phyloP scores from a whole-genome alignment of 2,329 filamentous ascomycete genomes.

The Elsinoe necatrix region DNA sequence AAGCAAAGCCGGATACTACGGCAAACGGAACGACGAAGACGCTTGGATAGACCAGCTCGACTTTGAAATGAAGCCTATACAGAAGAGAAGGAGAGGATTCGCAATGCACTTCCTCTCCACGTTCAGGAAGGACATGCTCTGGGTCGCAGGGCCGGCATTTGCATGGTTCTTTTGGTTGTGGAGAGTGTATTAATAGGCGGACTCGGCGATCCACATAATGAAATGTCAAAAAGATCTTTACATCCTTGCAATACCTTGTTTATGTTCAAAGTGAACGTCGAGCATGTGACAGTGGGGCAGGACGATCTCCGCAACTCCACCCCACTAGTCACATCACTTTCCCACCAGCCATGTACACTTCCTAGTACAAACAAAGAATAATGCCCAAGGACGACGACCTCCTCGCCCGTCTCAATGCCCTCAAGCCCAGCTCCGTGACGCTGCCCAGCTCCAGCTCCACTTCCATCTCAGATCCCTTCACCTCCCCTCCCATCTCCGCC shows the following conservation, averaged over 20 bases:
- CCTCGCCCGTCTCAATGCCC: slow-evolving; percentile 41
- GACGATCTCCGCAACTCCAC: background rate
- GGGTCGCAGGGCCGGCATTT: slow-evolving; percentile 22
- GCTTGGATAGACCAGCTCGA: slow-evolving; percentile 25
- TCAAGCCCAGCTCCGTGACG: slow-evolving; percentile 37
- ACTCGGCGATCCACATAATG: background rate
- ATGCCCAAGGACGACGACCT: slow-evolving; percentile 31
- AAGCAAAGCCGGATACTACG: slow-evolving; percentile 37
- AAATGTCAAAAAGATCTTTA: background rate
- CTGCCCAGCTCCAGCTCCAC: slow-evolving; percentile 22
- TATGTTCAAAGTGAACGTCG: background rate
- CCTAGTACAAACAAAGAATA: too few species aligned
- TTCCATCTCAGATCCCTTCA: slow-evolving; percentile 13
- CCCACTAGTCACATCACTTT: background rate
- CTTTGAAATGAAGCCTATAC: slow-evolving; percentile 22
- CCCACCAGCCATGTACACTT: too few species aligned
- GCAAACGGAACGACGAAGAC: slow-evolving; percentile 24
- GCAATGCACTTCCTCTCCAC: slow-evolving; percentile 49
- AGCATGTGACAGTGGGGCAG: background rate
- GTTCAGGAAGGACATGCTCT: slow-evolving; percentile 52
- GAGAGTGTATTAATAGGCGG: slow-evolving; percentile 34
- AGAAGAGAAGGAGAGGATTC: slow-evolving; percentile 30
- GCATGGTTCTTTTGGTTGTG: slow-evolving; percentile 28
- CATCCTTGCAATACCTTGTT: background rate
- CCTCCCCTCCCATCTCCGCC: background rate